Percentiles rank a stretch among this genome's conserved stretches.
These are phyloP conservation scores for Termitomyces titanicus DNA, from an alignment of 768 basidiomycete genomes.

Conservation along the genomic window DNA sequence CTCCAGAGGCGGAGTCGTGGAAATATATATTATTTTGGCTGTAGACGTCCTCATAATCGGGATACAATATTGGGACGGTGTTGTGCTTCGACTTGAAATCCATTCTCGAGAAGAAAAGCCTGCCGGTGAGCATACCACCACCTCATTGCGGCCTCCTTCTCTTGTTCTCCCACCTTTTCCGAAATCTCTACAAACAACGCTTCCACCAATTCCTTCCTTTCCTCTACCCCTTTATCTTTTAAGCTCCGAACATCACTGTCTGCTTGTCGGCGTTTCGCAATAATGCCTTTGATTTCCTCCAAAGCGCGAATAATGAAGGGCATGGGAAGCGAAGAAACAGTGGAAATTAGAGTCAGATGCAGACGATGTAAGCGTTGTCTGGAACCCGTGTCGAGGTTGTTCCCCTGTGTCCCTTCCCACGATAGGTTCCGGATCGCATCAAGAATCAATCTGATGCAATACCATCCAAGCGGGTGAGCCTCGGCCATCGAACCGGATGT, in stretches of 20 bases:
- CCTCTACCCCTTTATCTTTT: conserved; percentile 12
- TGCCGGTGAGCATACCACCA: conserved; percentile 66
- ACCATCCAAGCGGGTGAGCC: conserved; percentile 55
- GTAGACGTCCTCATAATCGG: conserved; percentile 10
- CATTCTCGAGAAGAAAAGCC: conserved; percentile 7
- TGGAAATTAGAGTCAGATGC: conserved; percentile 62
- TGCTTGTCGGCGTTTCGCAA: conserved; percentile 23
- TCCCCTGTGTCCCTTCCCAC: conserved; percentile 19
- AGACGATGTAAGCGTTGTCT: conserved; percentile 48
- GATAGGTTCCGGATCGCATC: conserved; percentile 36
- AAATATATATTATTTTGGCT: neutral
- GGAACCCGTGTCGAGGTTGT: conserved; percentile 10
- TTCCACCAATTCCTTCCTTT: conserved; percentile 44
- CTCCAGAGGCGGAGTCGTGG: too few relatives aligned
- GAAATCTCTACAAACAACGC: conserved; percentile 62
- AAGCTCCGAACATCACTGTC: conserved; percentile 16
- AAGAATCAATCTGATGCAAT: conserved; percentile 59
- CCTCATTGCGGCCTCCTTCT: conserved; percentile 60
- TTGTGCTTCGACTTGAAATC: conserved; percentile 6
- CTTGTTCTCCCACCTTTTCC: conserved; percentile 61
- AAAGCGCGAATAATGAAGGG: conserved; percentile 53
- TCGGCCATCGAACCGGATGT: conserved; percentile 27
- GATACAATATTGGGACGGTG: neutral
- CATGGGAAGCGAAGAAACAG: conserved; percentile 59
- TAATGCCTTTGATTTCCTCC: conserved; percentile 38